These are phyloP conservation scores for Fusarium sp. DNA, from an alignment of 2,329 filamentous ascomycete genomes.

Conservation along the genomic window DNA sequence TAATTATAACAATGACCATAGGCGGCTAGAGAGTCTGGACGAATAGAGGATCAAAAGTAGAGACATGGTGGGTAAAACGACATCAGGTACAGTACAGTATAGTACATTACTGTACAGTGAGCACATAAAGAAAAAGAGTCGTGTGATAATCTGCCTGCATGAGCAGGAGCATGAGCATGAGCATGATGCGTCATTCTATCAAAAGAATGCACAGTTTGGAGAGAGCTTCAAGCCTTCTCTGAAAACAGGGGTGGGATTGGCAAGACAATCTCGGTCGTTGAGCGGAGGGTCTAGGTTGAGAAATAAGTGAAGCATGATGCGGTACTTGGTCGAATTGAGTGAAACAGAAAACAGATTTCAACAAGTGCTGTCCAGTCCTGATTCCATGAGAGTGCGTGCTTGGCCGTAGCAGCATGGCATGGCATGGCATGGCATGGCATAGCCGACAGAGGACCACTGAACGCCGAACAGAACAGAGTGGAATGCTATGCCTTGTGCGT, in stretches of 20 bases:
- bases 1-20: constrained; percentile 10
- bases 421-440: not conserved
- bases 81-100: constrained; percentile 30
- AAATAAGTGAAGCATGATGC: constrained; percentile 24
- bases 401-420: not conserved
- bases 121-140: constrained; percentile 12
- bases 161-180: constrained; percentile 16
- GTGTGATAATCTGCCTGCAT: constrained; percentile 25
- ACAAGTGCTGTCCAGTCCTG: not conserved
- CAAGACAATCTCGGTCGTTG: constrained; percentile 1
- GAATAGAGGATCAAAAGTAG: constrained; percentile 36
- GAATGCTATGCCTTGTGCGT: constrained; percentile 2
- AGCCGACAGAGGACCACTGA: not conserved
- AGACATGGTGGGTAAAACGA: constrained; percentile 48
- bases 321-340: constrained; percentile 10
- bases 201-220: not conserved
- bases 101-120: constrained; percentile 10
- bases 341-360: not conserved
- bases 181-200: constrained; percentile 13
- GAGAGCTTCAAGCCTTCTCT: not conserved
- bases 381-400: constrained; percentile 5
- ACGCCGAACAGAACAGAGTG: not conserved
- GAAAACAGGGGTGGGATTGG: constrained; percentile 1
- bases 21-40: constrained; percentile 23
- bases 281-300: constrained; percentile 16